Evolutionary conservation across 768 basidiomycete genomes (phyloP).

Genomic region (Tricholoma matsutake): DNA sequence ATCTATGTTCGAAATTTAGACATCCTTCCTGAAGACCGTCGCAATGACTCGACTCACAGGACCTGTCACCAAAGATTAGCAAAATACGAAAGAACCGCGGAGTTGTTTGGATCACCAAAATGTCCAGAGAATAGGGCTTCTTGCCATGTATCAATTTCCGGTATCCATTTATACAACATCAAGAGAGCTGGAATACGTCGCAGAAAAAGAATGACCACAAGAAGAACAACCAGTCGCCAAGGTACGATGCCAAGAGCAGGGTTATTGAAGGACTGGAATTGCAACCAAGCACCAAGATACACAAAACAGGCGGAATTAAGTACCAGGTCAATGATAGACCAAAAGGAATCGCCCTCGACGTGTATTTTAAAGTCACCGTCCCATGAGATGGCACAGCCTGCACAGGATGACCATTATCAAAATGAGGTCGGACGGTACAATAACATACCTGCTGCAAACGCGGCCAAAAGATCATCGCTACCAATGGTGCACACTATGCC

Average conservation of each 20-base stretch:
- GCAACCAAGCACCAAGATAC: conserved; percentile 87
- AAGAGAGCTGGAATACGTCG: conserved; percentile 82
- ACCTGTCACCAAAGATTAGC: conserved; percentile 29
- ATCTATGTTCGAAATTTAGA: conserved; percentile 44
- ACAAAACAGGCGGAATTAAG: conserved; percentile 80
- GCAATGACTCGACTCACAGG: conserved; percentile 44
- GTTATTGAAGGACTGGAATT: conserved; percentile 55
- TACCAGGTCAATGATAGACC: conserved; percentile 87
- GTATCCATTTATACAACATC: conserved; percentile 76
- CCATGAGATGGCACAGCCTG: conserved; percentile 68
- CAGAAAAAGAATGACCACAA: conserved; percentile 44
- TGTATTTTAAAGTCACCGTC: conserved; percentile 80
- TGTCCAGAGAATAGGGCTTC: conserved; percentile 92
- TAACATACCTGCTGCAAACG: conserved; percentile 67
- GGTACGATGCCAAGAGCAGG: conserved; percentile 60
- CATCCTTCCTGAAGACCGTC: not conserved
- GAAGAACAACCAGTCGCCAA: conserved; percentile 64
- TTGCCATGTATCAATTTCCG: conserved; percentile 79
- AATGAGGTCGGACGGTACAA: not conserved
- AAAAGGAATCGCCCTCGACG: conserved; percentile 83
- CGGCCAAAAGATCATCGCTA: conserved; percentile 84
- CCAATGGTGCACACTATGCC: conserved; percentile 81
- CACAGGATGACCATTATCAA: conserved; percentile 18
- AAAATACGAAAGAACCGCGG: conserved; percentile 3
- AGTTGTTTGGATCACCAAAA: conserved; percentile 52